Base-by-base conservation (phyloP, 495 filamentous ascomycete species). In the Pyrenopolyporus hunteri region DNA sequence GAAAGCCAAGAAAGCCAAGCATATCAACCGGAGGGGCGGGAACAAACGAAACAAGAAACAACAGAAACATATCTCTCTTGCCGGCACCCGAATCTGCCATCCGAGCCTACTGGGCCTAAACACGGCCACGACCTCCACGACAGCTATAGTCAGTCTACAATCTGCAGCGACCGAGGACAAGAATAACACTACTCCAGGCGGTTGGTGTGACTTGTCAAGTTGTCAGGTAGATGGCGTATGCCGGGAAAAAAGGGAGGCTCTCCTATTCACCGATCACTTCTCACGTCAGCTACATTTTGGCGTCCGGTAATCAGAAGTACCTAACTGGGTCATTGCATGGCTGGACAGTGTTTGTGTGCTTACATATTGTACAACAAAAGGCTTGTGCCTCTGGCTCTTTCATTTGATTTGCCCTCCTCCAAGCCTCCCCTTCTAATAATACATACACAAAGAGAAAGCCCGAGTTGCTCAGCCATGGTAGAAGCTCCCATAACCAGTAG, bases 31-130 rank as follows among this genome's bases (percentile, higher is more conserved):
- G 55, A 59, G 62, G 5, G 62, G 32, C 50, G 62, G 62, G 62
- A 65, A 50, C 37, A 65, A 59, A 64, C 54, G 55, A 59, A 59
- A 64, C 55, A 29, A 58, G 47, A 58, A 59, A 55, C 49, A 53
- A 47, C 11, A 19, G 45, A 52, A 54, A 58, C 39, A 49, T 14
- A 39, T 57, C 11, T 48, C 31, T 29, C 25, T 39, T 40, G 40
- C 36, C 55, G 43, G 49, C 26, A 26, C 33, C 43, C 49, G 20
- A 59, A 39, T 46, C 37, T 13, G 42, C 26, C 13, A 20, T 28
- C 36, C 8, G 26, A 16, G 16, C 19, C 20, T 47, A 45, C 42
- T 58, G 40, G 46, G 14, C 22, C 25, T 45, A 32, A 37, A 16
- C 13, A 52, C 48, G 14, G 60, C 60, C 52, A 57, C 60, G 53